Percentiles rank a stretch among this genome's conserved stretches.
Evolutionary conservation across 108 stramenopile genomes (phyloP).

Genomic region (Skeletonema grethae): DNA sequence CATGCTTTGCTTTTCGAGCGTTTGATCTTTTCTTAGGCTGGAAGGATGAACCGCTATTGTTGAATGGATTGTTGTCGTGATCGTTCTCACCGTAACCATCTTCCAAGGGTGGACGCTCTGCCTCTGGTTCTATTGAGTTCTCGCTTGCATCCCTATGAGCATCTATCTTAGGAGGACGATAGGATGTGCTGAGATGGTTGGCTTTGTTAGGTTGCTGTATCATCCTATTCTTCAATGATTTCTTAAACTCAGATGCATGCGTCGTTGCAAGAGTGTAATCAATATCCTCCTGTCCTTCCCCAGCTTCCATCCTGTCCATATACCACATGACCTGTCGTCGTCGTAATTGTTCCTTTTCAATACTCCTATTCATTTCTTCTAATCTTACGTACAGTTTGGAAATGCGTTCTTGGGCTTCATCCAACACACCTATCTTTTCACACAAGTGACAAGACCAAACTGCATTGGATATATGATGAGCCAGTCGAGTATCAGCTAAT

Average conservation of each 20-base stretch:
- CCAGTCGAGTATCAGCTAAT: conserved; percentile 40
- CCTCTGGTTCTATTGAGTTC: conserved; percentile 17
- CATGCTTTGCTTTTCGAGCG: conserved; percentile 66
- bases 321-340: conserved; percentile 77
- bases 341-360: conserved; percentile 77
- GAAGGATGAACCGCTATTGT: not conserved
- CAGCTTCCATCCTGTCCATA: conserved; percentile 83
- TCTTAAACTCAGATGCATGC: conserved; percentile 36
- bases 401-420: conserved; percentile 77
- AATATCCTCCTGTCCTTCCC: conserved; percentile 79
- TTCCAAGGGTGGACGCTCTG: conserved; percentile 21
- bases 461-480: conserved; percentile 40
- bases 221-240: conserved; percentile 28
- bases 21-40: not conserved
- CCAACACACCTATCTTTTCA: conserved; percentile 70
- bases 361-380: conserved; percentile 71
- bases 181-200: not conserved
- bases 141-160: conserved; percentile 38
- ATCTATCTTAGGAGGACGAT: conserved; percentile 36
- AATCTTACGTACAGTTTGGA: conserved; percentile 66
- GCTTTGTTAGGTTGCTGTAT: not conserved
- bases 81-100: conserved; percentile 5
- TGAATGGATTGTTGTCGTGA: not conserved
- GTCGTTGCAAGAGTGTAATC: conserved; percentile 84
- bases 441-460: conserved; percentile 58